Conservation (phyloP, 106 monocot genomes). For the Dendrobium catenatum region DNA sequence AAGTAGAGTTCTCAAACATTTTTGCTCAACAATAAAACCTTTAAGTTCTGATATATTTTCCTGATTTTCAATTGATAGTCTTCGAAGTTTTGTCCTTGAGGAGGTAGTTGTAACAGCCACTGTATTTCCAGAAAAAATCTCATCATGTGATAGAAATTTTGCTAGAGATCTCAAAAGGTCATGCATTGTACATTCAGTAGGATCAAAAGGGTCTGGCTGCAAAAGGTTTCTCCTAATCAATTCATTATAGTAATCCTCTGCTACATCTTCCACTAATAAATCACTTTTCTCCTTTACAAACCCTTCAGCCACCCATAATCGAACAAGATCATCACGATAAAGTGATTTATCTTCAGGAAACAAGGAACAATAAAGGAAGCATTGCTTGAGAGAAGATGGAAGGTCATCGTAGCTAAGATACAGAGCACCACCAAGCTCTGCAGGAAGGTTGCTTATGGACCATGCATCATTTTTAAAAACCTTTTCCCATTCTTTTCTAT, state of each 20-base stretch:
- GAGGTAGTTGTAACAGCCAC: background rate
- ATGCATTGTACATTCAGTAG: conserved; percentile 20
- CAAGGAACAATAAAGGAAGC: conserved; percentile 21
- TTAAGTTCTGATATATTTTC: background rate
- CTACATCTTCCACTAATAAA: conserved; percentile 21
- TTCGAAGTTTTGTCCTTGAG: background rate
- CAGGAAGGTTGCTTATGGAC: conserved; percentile 22
- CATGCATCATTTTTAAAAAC: conserved; percentile 20
- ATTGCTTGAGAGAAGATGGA: conserved; percentile 28
- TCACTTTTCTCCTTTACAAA: conserved; percentile 8
- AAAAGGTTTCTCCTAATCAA: conserved; percentile 25
- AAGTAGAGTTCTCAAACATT: conserved; percentile 8
- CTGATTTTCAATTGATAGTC: background rate
- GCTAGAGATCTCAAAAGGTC: conserved; percentile 31
- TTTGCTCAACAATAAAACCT: background rate
- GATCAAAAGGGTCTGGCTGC: background rate
- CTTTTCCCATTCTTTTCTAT: conserved; percentile 23
- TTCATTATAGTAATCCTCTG: conserved; percentile 29
- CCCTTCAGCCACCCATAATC: conserved; percentile 19
- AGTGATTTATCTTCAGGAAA: conserved; percentile 12
- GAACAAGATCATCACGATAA: background rate
- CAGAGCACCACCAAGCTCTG: conserved; percentile 11
- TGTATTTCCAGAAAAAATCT: background rate
- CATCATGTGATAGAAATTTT: conserved; percentile 10
- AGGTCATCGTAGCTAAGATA: conserved; percentile 39